Evolutionary conservation across 2,329 filamentous ascomycete species (phyloP).

Genomic region (Epichloe coenophiala): DNA sequence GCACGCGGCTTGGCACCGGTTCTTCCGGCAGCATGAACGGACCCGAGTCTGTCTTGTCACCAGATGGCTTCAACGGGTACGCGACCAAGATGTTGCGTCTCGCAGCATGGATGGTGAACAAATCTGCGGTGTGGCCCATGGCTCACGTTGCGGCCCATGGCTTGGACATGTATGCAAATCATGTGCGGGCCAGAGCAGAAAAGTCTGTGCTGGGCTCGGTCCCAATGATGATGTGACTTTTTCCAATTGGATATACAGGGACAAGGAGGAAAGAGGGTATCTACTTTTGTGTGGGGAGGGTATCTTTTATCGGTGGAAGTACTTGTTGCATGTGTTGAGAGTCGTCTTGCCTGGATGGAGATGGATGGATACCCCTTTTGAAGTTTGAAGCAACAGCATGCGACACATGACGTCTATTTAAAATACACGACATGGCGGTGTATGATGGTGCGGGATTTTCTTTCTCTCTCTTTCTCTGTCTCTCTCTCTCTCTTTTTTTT

Average conservation of each 20-base stretch:
- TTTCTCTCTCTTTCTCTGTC: too few relatives aligned
- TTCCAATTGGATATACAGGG: not conserved
- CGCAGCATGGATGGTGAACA: slow-evolving; percentile 76
- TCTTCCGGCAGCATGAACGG: slow-evolving; percentile 33
- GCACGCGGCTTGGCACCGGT: slow-evolving; percentile 15
- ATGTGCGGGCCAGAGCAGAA: slow-evolving; percentile 38
- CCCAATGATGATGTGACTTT: not conserved
- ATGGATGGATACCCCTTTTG: not conserved
- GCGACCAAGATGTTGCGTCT: slow-evolving; percentile 74
- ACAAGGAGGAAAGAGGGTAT: not conserved
- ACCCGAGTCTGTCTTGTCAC: slow-evolving; percentile 37
- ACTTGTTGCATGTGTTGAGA: not conserved
- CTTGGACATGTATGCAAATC: slow-evolving; percentile 39
- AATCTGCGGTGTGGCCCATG: slow-evolving; percentile 79
- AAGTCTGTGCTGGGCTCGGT: slow-evolving; percentile 29
- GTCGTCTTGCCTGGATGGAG: not conserved
- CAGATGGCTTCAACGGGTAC: slow-evolving; percentile 56
- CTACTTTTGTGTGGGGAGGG: not conserved
- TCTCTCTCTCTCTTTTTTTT: too few relatives aligned
- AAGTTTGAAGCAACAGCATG: not conserved
- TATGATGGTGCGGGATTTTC: too few relatives aligned
- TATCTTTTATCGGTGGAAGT: not conserved
- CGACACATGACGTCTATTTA: not conserved
- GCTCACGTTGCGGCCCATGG: slow-evolving; percentile 42
- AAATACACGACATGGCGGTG: too few relatives aligned